phyloP scores from a whole-genome alignment of 2,329 filamentous ascomycete species.

The Tothia fuscella region DNA sequence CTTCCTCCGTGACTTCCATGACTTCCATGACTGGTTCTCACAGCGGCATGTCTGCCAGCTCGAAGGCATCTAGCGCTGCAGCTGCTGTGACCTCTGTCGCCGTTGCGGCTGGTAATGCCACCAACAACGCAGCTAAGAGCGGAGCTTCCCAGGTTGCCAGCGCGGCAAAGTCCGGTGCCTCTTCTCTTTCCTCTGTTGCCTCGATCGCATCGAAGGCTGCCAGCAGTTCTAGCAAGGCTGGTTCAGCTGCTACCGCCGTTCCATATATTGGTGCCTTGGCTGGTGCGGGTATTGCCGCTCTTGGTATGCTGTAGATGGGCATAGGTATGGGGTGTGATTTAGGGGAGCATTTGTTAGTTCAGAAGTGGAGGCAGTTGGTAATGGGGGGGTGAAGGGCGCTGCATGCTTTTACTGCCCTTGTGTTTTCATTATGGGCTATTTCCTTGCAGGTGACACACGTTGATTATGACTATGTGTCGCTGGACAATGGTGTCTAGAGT shows the following conservation, averaged over 20 bases:
- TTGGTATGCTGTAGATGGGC: background rate
- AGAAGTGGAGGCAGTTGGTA: too few relatives aligned
- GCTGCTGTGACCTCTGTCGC: too few relatives aligned
- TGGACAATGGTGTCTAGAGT: too few relatives aligned
- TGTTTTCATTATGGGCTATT: too few relatives aligned
- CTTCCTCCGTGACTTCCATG: background rate
- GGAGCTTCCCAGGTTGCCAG: too few relatives aligned
- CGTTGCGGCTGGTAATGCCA: too few relatives aligned
- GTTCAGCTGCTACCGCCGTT: background rate
- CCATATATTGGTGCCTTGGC: constrained; percentile 2
- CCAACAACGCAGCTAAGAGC: too few relatives aligned
- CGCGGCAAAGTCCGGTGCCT: background rate
- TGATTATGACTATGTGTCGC: too few relatives aligned
- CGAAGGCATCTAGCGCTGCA: background rate
- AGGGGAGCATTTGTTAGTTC: too few relatives aligned
- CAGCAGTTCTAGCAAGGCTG: background rate
- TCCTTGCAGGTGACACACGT: too few relatives aligned
- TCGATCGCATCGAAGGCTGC: background rate
- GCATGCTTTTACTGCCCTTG: too few relatives aligned
- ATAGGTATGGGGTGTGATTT: background rate
- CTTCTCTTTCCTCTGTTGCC: background rate
- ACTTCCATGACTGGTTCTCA: background rate
- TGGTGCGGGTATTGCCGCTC: background rate
- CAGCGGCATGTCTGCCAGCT: background rate
- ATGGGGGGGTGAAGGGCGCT: too few relatives aligned